Base-by-base conservation (phyloP, 2,329 filamentous ascomycete genomes). In the Massarina eburnea region DNA sequence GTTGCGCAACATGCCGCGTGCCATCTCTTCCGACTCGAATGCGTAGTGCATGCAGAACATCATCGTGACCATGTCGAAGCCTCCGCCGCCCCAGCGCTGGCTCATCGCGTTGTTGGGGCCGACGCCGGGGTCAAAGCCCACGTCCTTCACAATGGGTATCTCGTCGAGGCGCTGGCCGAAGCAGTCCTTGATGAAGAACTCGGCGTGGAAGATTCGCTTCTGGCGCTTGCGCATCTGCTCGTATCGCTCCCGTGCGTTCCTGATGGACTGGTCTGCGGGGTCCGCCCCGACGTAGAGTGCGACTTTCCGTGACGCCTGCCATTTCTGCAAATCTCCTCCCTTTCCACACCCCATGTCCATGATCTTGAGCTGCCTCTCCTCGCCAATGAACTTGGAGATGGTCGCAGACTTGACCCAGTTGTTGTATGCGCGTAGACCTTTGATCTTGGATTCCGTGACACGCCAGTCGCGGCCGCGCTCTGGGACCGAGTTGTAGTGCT, bases 41-140 rank as follows among this genome's bases (percentile, higher is more conserved):
- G 94, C 91, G 69, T 99, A 99, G 73, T 99, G 94, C 84, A 99
- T 94, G 62, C 91, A 95, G 71, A 99, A 99, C 94, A 99, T 99
- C 83, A 96, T 96, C 65, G 87, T 91, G 52, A 99, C 92, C 33
- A 97, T 88, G 67, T 99, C 94, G 60, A 97, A 99, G 3, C 76
- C 76, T 32, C 92, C 91, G 44, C 86, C 86, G 42, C 83, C 83
- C 72, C 81, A 85, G 30, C 83, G 84, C 54, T 68, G 64, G 70
- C 83, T 88, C 73, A 75, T 74, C 58, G 80, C 76, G 26, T 78
- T 71, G 19, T 76, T 78, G 0, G 76, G 88, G 60, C 75, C 84
- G 12, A 79, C 81, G 48, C 85, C 86, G 0, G 81, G 77, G 62
- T 95, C 89, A 58, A 96, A 96, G 18, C 94, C 94, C 22, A 99